Evolutionary conservation across 352 stramenopile genomes (phyloP).

Genomic region (Pythium aphanidermatum): DNA sequence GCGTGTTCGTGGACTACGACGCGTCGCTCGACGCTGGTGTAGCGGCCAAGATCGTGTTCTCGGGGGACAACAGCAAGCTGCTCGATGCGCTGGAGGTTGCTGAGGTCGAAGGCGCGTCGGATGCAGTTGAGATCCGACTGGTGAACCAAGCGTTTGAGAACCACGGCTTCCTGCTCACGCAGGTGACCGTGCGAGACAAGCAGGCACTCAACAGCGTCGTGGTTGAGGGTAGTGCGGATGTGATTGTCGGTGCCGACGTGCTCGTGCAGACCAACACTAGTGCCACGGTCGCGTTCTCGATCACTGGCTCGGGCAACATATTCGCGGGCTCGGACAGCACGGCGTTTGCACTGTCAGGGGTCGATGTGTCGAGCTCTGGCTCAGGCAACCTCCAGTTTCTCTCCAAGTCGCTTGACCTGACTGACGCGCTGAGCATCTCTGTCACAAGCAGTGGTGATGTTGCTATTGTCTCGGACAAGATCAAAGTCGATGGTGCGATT

Average conservation of each 20-base stretch:
- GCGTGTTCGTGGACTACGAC: slow-evolving; percentile 32
- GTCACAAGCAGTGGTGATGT: slow-evolving; percentile 11
- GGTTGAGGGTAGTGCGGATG: slow-evolving; percentile 27
- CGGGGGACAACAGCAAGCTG: slow-evolving; percentile 10
- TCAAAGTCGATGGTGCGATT: slow-evolving; percentile 20
- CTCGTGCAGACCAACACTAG: slow-evolving; percentile 28
- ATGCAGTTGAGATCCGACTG: slow-evolving; percentile 41
- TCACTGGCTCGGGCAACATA: slow-evolving; percentile 30
- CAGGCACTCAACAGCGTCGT: slow-evolving; percentile 32
- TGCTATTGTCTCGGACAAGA: slow-evolving; percentile 8
- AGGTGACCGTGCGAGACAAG: slow-evolving; percentile 47
- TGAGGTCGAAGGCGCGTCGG: slow-evolving; percentile 29
- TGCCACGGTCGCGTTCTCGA: slow-evolving; percentile 37
- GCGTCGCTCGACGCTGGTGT: slow-evolving; percentile 8
- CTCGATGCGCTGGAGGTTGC: slow-evolving; percentile 29
- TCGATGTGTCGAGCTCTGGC: no score
- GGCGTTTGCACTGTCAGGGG: no score
- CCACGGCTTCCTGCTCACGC: slow-evolving; percentile 46
- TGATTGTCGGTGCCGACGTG: slow-evolving; percentile 39
- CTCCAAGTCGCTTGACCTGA: slow-evolving; percentile 20
- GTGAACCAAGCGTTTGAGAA: slow-evolving; percentile 46
- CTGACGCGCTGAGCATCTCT: slow-evolving; percentile 7
- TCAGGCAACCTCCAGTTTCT: slow-evolving; percentile 26
- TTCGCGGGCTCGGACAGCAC: slow-evolving; percentile 31
- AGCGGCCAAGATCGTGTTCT: slow-evolving; percentile 22